phyloP scores from a whole-genome alignment of 345 rosid species.

The Populus euphratica region DNA sequence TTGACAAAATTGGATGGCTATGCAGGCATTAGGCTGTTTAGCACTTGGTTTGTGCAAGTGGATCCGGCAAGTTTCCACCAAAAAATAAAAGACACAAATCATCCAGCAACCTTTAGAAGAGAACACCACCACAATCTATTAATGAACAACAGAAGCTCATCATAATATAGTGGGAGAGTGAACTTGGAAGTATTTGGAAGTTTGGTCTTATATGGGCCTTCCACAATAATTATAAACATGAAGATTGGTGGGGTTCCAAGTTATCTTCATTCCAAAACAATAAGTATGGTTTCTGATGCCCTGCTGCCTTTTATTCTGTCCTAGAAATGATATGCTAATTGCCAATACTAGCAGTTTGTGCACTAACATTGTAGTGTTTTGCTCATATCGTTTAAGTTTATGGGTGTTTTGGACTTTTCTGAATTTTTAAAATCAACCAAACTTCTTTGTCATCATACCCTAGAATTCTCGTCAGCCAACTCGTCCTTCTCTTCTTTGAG shows the following conservation, averaged over 20 bases:
- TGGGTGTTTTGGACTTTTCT: neutral
- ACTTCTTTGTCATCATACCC: neutral
- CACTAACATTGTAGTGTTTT: neutral
- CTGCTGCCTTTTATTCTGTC: neutral
- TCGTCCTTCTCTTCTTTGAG: neutral
- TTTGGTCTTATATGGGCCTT: neutral
- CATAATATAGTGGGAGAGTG: neutral
- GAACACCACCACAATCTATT: neutral
- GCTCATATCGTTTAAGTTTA: no score
- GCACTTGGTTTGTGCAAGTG: neutral
- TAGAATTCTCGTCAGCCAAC: slow-evolving; percentile 3
- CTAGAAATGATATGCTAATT: no score
- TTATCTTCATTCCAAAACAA: neutral
- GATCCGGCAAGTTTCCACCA: neutral
- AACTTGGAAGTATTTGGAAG: neutral
- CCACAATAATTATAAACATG: neutral
- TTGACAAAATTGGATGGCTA: neutral
- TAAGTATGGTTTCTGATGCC: neutral
- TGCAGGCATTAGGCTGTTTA: neutral
- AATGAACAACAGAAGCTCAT: neutral
- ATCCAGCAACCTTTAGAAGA: neutral
- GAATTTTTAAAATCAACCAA: neutral
- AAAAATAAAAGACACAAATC: neutral
- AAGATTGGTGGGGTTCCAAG: neutral
- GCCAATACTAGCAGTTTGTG: neutral